Percentiles rank a stretch among this genome's conserved stretches.
These are phyloP conservation scores for Erucastrum elatum DNA, from an alignment of 345 rosid genomes.

Conservation along the genomic window DNA sequence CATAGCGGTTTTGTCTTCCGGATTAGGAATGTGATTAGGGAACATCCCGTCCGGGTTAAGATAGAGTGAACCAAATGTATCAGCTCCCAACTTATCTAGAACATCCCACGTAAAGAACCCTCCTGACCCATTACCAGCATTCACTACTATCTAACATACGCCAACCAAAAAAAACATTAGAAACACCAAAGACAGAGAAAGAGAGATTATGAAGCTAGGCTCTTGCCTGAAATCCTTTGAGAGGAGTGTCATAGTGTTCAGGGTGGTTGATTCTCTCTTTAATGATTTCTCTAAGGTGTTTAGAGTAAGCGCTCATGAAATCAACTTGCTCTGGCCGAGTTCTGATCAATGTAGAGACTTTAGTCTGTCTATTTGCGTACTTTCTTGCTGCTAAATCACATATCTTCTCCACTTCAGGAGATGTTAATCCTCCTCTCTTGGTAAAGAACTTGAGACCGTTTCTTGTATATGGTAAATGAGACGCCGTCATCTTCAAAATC, in stretches of 20 bases:
- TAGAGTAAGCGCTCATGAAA: conserved; percentile 82
- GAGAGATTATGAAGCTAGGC: neutral
- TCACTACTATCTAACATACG: conserved; percentile 66
- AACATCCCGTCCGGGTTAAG: no score
- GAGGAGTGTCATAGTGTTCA: conserved; percentile 73
- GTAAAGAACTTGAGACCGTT: no score
- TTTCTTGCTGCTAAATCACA: no score
- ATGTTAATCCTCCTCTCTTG: no score
- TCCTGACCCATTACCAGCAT: conserved; percentile 94
- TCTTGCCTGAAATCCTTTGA: conserved; percentile 73
- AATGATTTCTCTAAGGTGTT: conserved; percentile 65
- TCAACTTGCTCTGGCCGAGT: conserved; percentile 52
- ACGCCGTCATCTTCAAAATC: conserved; percentile 76
- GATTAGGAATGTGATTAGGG: conserved; percentile 96
- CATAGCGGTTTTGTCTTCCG: conserved; percentile 88
- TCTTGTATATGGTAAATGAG: conserved; percentile 91
- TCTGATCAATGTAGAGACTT: conserved; percentile 42
- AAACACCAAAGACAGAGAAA: neutral
- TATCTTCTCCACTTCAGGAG: no score
- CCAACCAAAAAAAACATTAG: neutral
- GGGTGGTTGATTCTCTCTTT: conserved; percentile 83
- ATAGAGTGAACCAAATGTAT: no score
- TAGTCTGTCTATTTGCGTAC: no score
- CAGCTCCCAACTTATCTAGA: no score
- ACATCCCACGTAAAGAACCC: conserved; percentile 92